A percentile compares a stretch with the other conserved stretches of the same genome.
Evolutionary conservation across 208 protist genomes (phyloP).

Genomic region (Leishmania lainsoni): DNA sequence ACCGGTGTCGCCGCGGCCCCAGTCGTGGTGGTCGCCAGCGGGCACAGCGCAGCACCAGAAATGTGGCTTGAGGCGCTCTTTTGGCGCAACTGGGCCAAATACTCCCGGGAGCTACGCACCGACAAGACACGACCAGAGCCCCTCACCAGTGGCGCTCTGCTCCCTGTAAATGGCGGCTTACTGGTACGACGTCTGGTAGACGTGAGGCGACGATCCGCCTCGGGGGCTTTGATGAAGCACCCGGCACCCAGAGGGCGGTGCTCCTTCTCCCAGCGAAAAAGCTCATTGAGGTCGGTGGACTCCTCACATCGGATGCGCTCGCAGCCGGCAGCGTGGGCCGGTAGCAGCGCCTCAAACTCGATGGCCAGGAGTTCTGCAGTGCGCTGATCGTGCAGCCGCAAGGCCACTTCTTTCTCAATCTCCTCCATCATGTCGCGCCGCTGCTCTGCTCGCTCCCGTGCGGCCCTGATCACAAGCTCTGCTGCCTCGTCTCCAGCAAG

Average conservation of each 20-base stretch:
- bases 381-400: slow-evolving; percentile 38
- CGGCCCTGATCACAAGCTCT: slow-evolving; percentile 40
- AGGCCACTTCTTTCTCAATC: slow-evolving; percentile 50
- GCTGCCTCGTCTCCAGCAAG: slow-evolving; percentile 29
- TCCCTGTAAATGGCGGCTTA: neutral
- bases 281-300: slow-evolving; percentile 23
- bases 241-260: slow-evolving; percentile 54
- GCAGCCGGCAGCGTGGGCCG: slow-evolving; percentile 34
- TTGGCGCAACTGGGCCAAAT: slow-evolving; percentile 16
- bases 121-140: neutral
- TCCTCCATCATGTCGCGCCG: slow-evolving; percentile 32
- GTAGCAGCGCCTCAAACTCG: slow-evolving; percentile 43
- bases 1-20: neutral
- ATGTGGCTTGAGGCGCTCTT: neutral
- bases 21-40: slow-evolving; percentile 1
- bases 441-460: slow-evolving; percentile 17
- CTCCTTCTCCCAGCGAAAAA: slow-evolving; percentile 56
- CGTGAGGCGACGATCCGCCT: slow-evolving; percentile 33
- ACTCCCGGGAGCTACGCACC: slow-evolving; percentile 12
- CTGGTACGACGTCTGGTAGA: slow-evolving; percentile 8
- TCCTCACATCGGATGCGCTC: slow-evolving; percentile 46
- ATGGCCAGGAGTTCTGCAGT: slow-evolving; percentile 33
- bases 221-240: slow-evolving; percentile 35
- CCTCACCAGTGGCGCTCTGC: neutral
- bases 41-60: neutral